Evolutionary conservation across 1,284 basidiomycete species (phyloP).

Genomic region (Leccinum fuscescens): DNA sequence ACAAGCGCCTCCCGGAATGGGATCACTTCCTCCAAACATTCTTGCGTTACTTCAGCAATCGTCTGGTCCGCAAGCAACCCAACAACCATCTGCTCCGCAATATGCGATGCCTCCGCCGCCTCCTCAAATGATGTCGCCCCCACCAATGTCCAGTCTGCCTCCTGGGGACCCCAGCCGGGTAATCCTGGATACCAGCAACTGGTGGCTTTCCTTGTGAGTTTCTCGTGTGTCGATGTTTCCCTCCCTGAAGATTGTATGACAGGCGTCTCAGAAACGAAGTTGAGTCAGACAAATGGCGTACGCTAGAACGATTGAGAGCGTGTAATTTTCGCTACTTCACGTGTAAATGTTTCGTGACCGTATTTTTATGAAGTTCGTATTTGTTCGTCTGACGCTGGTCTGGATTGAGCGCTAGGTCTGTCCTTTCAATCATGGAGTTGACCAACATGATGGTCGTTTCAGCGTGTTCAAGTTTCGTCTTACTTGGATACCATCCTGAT

Average conservation of each 20-base stretch:
- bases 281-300: not conserved
- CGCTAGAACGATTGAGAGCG: not conserved
- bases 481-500: not conserved
- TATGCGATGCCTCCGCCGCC: slow-evolving; percentile 42
- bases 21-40: slow-evolving; percentile 59
- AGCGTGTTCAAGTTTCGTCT: not conserved
- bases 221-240: not conserved
- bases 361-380: slow-evolving; percentile 31
- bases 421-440: not conserved
- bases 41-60: slow-evolving; percentile 57
- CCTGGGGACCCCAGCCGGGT: slow-evolving; percentile 35
- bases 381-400: slow-evolving; percentile 1
- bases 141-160: slow-evolving; percentile 38
- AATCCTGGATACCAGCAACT: slow-evolving; percentile 52
- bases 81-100: slow-evolving; percentile 36
- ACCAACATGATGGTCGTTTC: slow-evolving; percentile 1
- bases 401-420: not conserved
- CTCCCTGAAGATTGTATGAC: not conserved
- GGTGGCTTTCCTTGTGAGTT: slow-evolving; percentile 53
- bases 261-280: slow-evolving; percentile 30
- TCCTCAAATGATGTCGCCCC: slow-evolving; percentile 38
- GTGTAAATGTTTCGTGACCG: slow-evolving; percentile 18
- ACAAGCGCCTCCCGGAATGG: slow-evolving; percentile 37
- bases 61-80: slow-evolving; percentile 39
- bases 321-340: not conserved